phyloP scores from a whole-genome alignment of 768 basidiomycete genomes.

The Boletus reticulatus region DNA sequence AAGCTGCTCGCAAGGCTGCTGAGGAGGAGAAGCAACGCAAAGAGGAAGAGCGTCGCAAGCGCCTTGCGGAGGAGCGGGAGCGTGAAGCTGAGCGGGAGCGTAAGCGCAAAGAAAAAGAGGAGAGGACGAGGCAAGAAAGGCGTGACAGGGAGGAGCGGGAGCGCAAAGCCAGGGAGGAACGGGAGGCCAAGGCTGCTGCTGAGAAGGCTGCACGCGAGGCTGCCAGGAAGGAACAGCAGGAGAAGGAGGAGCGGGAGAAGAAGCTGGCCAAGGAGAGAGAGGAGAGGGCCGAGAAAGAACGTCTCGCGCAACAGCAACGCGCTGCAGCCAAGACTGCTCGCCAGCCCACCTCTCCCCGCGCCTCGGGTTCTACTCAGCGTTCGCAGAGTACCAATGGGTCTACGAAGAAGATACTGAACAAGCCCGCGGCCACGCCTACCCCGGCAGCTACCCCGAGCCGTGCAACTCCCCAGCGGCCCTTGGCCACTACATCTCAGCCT shows the following conservation, averaged over 20 bases:
- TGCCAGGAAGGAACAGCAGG: constrained; percentile 44
- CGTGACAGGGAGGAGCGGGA: constrained; percentile 62
- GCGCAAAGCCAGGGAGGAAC: constrained; percentile 60
- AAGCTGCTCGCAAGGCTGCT: constrained; percentile 67
- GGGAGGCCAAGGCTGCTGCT: constrained; percentile 51
- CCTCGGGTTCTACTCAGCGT: constrained; percentile 48
- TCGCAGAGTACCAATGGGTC: constrained; percentile 46
- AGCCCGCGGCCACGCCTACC: constrained; percentile 35
- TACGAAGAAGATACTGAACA: constrained; percentile 63
- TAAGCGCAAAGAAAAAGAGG: constrained; percentile 73
- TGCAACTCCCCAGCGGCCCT: constrained; percentile 36
- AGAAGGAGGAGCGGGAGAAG: constrained; percentile 66
- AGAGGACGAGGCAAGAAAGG: constrained; percentile 49
- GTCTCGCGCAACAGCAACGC: constrained; percentile 48
- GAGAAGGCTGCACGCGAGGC: constrained; percentile 46
- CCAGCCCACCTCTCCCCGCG: constrained; percentile 50
- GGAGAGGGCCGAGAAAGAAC: constrained; percentile 52
- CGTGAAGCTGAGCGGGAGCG: constrained; percentile 74
- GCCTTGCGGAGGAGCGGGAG: constrained; percentile 77
- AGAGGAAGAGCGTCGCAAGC: constrained; percentile 80
- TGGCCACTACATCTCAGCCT: constrained; percentile 41
- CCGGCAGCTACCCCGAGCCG: constrained; percentile 34
- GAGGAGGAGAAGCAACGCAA: constrained; percentile 83
- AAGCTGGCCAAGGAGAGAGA: constrained; percentile 63
- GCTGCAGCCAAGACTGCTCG: constrained; percentile 46